phyloP scores from a whole-genome alignment of 169 alveolate species.

The Plasmodium vivax region DNA sequence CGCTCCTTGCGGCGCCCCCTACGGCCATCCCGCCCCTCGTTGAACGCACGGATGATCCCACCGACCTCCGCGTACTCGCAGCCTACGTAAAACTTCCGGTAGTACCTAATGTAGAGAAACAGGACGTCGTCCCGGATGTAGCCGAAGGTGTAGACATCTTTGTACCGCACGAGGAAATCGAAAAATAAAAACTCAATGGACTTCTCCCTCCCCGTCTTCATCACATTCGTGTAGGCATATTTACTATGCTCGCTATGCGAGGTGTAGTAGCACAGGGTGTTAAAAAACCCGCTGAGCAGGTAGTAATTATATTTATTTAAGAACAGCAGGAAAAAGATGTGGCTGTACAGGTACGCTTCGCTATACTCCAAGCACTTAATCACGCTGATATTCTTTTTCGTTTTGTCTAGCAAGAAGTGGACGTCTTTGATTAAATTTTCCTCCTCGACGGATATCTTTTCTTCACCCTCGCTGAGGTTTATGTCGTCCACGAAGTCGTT shows the following conservation, averaged over 20 bases:
- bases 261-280: slow-evolving; percentile 60
- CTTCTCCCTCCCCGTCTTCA: slow-evolving; percentile 48
- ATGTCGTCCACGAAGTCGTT: slow-evolving; percentile 68
- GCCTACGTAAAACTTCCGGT: slow-evolving; percentile 20
- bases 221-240: slow-evolving; percentile 68
- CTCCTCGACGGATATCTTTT: slow-evolving; percentile 36
- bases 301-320: slow-evolving; percentile 63
- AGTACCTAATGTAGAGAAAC: slow-evolving; percentile 66
- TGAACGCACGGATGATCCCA: background rate
- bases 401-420: slow-evolving; percentile 55
- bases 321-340: slow-evolving; percentile 49
- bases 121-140: slow-evolving; percentile 55
- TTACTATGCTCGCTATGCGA: slow-evolving; percentile 56
- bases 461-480: slow-evolving; percentile 62
- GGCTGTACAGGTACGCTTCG: slow-evolving; percentile 43
- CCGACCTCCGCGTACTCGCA: slow-evolving; percentile 27
- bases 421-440: slow-evolving; percentile 51
- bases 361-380: slow-evolving; percentile 66
- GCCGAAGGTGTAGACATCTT: slow-evolving; percentile 60
- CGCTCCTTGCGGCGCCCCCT: background rate
- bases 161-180: slow-evolving; percentile 45
- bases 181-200: slow-evolving; percentile 63
- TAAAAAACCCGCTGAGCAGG: slow-evolving; percentile 48
- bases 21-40: background rate
- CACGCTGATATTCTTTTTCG: slow-evolving; percentile 73